Evolutionary conservation across 352 stramenopile species (phyloP), one percentile per base, ranked within the genome.

Genomic region (Phytophthora pini): DNA sequence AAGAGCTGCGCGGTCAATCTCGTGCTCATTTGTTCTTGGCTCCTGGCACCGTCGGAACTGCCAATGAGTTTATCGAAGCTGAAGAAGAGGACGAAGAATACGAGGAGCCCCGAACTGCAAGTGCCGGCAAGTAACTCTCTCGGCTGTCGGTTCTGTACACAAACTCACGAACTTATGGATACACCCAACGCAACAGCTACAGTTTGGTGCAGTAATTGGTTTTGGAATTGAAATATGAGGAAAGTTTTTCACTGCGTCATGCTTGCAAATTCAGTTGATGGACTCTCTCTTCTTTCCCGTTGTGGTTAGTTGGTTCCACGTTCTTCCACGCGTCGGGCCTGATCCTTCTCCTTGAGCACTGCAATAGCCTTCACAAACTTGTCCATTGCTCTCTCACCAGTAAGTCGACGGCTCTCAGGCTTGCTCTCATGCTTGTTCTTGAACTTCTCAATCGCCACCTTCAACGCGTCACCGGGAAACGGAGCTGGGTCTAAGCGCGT

Each of bases 1-100:
- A 69, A 41, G 50, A 71, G 7, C 11, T 72, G 6, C 39, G 50
- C 5, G 26, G 32, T 27, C 44, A 68, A 39, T 65, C 64, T 45
- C 59, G 65, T 56, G 51, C 41, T 8, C 58, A 74, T 26, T 74
- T 70, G 46, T 68, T 71, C 41, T 29, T 77, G 47, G 29, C 58
- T 60, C 59, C 55, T 65, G 32, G 43, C 34, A 61, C 39, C 36
- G 44, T 58, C 11, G 68, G 31, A 65, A 46, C 2, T 56, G 45
- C 29, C 43, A 59, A 36, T 12, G 63, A 60, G 31, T 12, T 36
- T 3, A 54, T 64, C n/a, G 47, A 56, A 57, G 61, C 22, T 43
- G 56, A 65, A 51, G 63, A 72, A 53, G 52, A 53, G 38, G 24
- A 63, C 39, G 63, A 76, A 45, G 57, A 65, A 2, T 53, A 58